Evolutionary conservation across 371 early-diverging fungal genomes (phyloP), one percentile per base, ranked within the genome.

Genomic region (Mucor mucedo): DNA sequence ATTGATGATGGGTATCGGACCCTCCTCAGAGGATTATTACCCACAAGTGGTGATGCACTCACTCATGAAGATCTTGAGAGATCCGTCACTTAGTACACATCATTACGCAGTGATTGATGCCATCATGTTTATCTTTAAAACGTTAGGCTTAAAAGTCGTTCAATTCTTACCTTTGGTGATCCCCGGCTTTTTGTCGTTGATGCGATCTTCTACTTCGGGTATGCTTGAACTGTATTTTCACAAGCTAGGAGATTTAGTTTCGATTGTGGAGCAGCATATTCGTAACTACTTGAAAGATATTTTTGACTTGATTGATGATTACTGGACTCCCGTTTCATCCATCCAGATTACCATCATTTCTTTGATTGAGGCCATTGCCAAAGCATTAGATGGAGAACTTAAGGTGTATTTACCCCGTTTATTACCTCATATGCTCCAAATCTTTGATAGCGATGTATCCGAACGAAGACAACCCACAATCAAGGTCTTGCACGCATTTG

Each of bases 211-310:
- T 55, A 90, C 90, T 0, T 62, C 86, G 2, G 85, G 83, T 32
- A 91, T 93, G 83, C 86, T 94, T n/a, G 95, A 94, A 52, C 91
- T 90, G 61, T 93, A 95, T 67, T 94, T 96, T 71, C 93, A 93
- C 65, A 91, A 95, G 66, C 80, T 96, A 33, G 89, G 92, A 3
- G 83, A 88, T 33, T 73, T 96, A 14, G 94, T 96, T 1, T 80
- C 87, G n/a, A 92, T 94, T 62, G 95, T 95, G 27, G 92, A 92
- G 68, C 91, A 92, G 61, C 95, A 95, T 71, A 93, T 96, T 48
- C 89, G 94, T 55, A 89, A 87, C 41, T 95, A 91, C 63, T 76
- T 96, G 33, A 81, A 88, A 16, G 94, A 95, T 56, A 90, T 96
- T 27, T 86, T 95, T 58, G 72, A 83, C 4, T 71, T 96, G 16